Evolutionary conservation across 2,329 filamentous ascomycete species (phyloP).

Genomic region (Colletotrichum limetticola): DNA sequence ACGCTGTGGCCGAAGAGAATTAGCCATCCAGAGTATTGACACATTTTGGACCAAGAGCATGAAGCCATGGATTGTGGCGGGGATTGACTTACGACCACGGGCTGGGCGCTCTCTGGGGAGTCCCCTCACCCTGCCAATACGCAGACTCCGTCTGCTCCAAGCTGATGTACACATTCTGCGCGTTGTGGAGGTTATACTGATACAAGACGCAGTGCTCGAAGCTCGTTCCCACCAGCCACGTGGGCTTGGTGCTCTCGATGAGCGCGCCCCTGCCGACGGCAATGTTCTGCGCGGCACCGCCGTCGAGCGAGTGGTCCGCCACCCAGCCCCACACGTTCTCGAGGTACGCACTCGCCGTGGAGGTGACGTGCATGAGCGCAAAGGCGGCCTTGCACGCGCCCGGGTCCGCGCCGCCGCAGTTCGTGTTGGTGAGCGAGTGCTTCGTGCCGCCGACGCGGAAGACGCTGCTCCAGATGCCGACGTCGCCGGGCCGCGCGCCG

Average conservation of each 20-base stretch:
- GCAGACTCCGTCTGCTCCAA: conserved; percentile 59
- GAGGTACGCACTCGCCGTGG: conserved; percentile 58
- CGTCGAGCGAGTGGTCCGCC: conserved; percentile 62
- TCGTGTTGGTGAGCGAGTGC: conserved; percentile 48
- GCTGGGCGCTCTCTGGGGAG: conserved; percentile 46
- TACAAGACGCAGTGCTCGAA: conserved; percentile 64
- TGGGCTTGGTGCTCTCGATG: conserved; percentile 57
- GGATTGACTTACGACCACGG: conserved; percentile 46
- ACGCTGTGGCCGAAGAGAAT: conserved; percentile 22
- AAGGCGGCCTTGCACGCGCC: conserved; percentile 58
- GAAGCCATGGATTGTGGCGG: conserved; percentile 30
- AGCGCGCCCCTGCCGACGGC: conserved; percentile 59
- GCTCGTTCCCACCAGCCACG: conserved; percentile 64
- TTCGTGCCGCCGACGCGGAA: conserved; percentile 58
- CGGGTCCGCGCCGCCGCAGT: conserved; percentile 47
- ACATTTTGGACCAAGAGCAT: conserved; percentile 41
- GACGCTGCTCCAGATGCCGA: conserved; percentile 60
- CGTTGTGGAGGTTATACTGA: conserved; percentile 61
- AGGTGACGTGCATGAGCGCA: conserved; percentile 59
- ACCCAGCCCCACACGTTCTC: conserved; percentile 64
- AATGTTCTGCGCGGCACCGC: conserved; percentile 50
- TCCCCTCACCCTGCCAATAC: conserved; percentile 50
- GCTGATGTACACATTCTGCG: conserved; percentile 54
- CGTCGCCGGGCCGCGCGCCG: conserved; percentile 56
- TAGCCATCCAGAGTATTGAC: conserved; percentile 37